Conservation (phyloP, 805 yeast genomes). For the Blastobotrys robertii region DNA sequence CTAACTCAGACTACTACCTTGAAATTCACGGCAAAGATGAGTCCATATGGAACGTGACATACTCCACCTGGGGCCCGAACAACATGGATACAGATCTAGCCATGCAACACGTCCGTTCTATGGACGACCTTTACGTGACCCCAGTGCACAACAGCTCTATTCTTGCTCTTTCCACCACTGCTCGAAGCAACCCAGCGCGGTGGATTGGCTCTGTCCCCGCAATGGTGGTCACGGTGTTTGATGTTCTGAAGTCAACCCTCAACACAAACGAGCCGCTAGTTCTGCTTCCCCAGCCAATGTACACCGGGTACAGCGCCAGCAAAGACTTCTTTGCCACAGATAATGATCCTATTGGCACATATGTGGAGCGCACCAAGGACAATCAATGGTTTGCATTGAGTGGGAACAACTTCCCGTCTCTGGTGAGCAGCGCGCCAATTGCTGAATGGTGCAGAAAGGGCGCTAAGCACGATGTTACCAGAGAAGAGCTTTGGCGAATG, state of each 20-base stretch:
- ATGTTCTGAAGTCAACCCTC: conserved; percentile 37
- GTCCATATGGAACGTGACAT: conserved; percentile 76
- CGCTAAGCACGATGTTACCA: conserved; percentile 2
- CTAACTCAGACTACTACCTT: conserved; percentile 26
- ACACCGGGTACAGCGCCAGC: conserved; percentile 2
- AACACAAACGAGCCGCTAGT: conserved; percentile 18
- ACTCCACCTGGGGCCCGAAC: conserved; percentile 88
- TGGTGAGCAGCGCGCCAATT: conserved; percentile 70
- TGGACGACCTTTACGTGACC: conserved; percentile 68
- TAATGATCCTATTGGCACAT: conserved; percentile 40
- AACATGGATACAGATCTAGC: conserved; percentile 55
- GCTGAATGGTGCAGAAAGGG: conserved; percentile 44
- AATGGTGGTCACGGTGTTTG: conserved; percentile 70
- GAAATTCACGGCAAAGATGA: conserved; percentile 64
- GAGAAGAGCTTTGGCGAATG: conserved; percentile 8
- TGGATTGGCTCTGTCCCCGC: conserved; percentile 74
- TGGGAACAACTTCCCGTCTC: conserved; percentile 62
- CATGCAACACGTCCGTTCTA: conserved; percentile 35
- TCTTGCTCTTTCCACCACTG: conserved; percentile 53
- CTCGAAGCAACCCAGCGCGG: conserved; percentile 55
- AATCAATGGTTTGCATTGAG: conserved; percentile 82
- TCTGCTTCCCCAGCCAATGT: conserved; percentile 30
- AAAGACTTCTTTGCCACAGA: conserved; percentile 2
- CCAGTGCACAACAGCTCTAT: conserved; percentile 77
- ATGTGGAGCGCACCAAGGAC: conserved; percentile 51